A percentile compares a stretch with the other conserved stretches of the same genome.
phyloP scores from a whole-genome alignment of 768 basidiomycete species.

The Mycena filopes region DNA sequence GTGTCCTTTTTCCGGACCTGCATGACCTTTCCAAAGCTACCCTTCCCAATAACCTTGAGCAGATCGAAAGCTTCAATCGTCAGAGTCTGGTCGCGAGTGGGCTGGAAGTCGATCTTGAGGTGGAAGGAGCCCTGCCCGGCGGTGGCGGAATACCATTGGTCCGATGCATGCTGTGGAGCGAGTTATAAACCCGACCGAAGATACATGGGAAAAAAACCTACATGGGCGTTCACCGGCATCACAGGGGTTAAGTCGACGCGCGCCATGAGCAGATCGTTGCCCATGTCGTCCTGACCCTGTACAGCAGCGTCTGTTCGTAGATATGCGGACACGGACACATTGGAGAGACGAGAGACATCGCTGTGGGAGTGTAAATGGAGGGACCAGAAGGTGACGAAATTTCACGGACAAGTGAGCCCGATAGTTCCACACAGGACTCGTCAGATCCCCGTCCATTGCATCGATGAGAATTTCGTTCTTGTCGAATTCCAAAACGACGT shows the following conservation, averaged over 20 bases:
- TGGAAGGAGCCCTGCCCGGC: slow-evolving; percentile 93
- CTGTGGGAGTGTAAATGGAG: slow-evolving; percentile 50
- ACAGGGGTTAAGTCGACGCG: slow-evolving; percentile 89
- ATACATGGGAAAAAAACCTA: slow-evolving; percentile 45
- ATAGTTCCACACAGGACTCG: slow-evolving; percentile 94
- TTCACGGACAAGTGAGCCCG: slow-evolving; percentile 89
- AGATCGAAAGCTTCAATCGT: slow-evolving; percentile 98
- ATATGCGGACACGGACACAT: slow-evolving; percentile 92
- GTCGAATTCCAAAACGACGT: slow-evolving; percentile 97
- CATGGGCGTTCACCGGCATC: slow-evolving; percentile 71
- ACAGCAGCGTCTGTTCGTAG: slow-evolving; percentile 82
- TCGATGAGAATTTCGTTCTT: slow-evolving; percentile 98
- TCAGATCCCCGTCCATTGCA: slow-evolving; percentile 93
- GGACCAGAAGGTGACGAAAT: slow-evolving; percentile 1
- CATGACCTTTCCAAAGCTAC: slow-evolving; percentile 99
- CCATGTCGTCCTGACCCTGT: slow-evolving; percentile 91
- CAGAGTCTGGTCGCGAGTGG: slow-evolving; percentile 81
- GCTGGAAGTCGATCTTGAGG: slow-evolving; percentile 94
- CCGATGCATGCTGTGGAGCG: slow-evolving; percentile 73
- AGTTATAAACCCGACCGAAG: slow-evolving; percentile 2
- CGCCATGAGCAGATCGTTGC: slow-evolving; percentile 95
- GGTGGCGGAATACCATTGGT: slow-evolving; percentile 90
- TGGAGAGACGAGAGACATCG: slow-evolving; percentile 95
- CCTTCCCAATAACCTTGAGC: slow-evolving; percentile 98
- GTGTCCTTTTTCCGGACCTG: slow-evolving; percentile 99